These are phyloP conservation scores for Petunia axillaris DNA, from an alignment of 257 asterid genomes.

Conservation along the genomic window DNA sequence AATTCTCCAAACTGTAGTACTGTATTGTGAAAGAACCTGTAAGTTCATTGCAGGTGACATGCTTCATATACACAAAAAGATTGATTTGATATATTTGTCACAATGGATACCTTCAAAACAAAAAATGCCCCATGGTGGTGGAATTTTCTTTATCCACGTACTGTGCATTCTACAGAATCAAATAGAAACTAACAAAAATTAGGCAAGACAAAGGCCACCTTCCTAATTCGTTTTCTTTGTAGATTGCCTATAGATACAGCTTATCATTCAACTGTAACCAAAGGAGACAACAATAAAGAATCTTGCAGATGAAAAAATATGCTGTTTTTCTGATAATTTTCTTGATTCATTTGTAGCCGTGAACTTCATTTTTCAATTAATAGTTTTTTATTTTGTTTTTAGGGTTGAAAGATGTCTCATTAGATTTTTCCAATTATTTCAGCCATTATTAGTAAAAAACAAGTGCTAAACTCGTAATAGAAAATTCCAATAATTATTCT, in stretches of 20 bases:
- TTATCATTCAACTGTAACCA: slow-evolving; percentile 20
- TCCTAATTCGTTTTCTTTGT: slow-evolving; percentile 32
- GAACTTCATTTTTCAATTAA: slow-evolving; percentile 1
- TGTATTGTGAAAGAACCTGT: no score
- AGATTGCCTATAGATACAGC: slow-evolving; percentile 12
- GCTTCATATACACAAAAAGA: slow-evolving; percentile 14
- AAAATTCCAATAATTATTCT: slow-evolving; percentile 24
- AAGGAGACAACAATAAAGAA: slow-evolving; percentile 18
- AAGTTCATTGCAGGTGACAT: neutral
- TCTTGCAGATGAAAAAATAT: neutral
- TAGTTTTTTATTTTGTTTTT: neutral
- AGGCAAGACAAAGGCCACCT: slow-evolving; percentile 30
- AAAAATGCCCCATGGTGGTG: neutral
- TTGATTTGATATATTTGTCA: slow-evolving; percentile 25
- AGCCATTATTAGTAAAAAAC: slow-evolving; percentile 18
- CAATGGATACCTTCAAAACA: neutral
- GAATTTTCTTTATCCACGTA: slow-evolving; percentile 10
- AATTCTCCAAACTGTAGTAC: no score
- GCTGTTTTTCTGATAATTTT: neutral
- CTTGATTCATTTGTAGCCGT: slow-evolving; percentile 17
- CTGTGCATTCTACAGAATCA: slow-evolving; percentile 25
- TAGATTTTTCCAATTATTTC: neutral
- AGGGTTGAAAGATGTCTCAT: neutral
- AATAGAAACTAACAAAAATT: slow-evolving; percentile 27
- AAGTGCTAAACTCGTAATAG: slow-evolving; percentile 15